These are phyloP conservation scores for Coleophoma crateriformis DNA, from an alignment of 2,329 filamentous ascomycete species.

Conservation along the genomic window DNA sequence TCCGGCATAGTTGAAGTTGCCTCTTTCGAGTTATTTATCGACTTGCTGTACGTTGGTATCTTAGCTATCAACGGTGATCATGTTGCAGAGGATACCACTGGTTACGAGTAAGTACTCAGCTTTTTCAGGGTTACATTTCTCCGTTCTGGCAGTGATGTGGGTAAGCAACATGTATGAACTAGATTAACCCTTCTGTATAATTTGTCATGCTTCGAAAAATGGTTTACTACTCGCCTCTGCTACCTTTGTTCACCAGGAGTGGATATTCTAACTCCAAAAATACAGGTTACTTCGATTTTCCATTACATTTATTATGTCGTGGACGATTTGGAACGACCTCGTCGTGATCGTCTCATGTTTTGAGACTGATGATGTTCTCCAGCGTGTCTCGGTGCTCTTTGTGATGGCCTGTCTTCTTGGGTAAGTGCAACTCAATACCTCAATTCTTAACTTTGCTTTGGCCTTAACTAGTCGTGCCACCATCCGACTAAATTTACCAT, in stretches of 20 bases:
- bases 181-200: too few relatives aligned
- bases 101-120: constrained; percentile 28
- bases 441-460: too few relatives aligned
- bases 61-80: constrained; percentile 59
- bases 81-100: constrained; percentile 49
- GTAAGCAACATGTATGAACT: too few relatives aligned
- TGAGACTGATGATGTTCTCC: constrained; percentile 54
- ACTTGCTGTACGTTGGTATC: constrained; percentile 52
- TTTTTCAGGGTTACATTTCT: too few relatives aligned
- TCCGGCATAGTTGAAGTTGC: constrained; percentile 53
- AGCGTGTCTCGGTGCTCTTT: constrained; percentile 53
- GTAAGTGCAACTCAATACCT: constrained; percentile 16
- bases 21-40: constrained; percentile 61
- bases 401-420: constrained; percentile 56
- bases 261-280: too few relatives aligned
- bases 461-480: too few relatives aligned
- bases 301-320: constrained; percentile 54
- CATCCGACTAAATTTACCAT: too few relatives aligned
- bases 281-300: constrained; percentile 46
- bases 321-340: constrained; percentile 58
- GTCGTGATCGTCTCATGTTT: constrained; percentile 52
- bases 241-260: too few relatives aligned
- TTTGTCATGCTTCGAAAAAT: too few relatives aligned
- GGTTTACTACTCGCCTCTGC: too few relatives aligned
- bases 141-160: too few relatives aligned